Evolutionary conservation across 495 filamentous ascomycete species (phyloP), one percentile per base, ranked within the genome.

Genomic region (Margaritispora aquatica): DNA sequence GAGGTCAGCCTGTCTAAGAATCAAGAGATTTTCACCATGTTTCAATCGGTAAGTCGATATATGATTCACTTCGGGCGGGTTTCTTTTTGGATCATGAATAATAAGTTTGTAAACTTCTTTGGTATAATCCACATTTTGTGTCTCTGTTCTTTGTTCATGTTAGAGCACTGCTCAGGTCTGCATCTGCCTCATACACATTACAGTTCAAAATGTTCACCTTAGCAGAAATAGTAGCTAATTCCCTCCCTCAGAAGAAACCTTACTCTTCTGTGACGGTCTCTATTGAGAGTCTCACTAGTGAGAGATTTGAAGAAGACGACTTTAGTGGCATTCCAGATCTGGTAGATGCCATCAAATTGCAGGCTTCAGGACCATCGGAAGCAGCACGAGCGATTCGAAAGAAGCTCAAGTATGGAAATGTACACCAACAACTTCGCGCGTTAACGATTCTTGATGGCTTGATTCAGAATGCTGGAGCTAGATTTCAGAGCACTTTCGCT

Each of bases 321-420:
- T 79, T 92, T 29, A 85, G 89, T 62, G 95, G 95, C 15, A 90
- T 99, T 54, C 87, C 91, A 46, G 93, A 97, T 68, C 82, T 99
- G 23, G 86, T 97, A 61, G 95, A 99, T 72, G 89, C 91, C 51
- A 85, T 99, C 63, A 87, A 88, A 59, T 85, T 99, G 52, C 95
- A 97, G 72, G 81, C 81, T 49, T 87, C 87, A 20, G 95, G 95
- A 1, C 92, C 95, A 1, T 83, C 83, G 7, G 95, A 99, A 75
- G 92, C 92, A 52, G 89, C 91, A 61, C 84, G 95, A 69, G 93
- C 95, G 21, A 82, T 97, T 64, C 83, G 95, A 50, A 99, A 97
- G 84, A 97, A 99, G 77, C 82, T 99, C 81, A 97, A 97, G 73
- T 99, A 99, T 71, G 95, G 95, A 55, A 96, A 83, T 63, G 75